These are phyloP conservation scores for Bipolaris oryzae DNA, from an alignment of 2,329 filamentous ascomycete species.

Conservation along the genomic window DNA sequence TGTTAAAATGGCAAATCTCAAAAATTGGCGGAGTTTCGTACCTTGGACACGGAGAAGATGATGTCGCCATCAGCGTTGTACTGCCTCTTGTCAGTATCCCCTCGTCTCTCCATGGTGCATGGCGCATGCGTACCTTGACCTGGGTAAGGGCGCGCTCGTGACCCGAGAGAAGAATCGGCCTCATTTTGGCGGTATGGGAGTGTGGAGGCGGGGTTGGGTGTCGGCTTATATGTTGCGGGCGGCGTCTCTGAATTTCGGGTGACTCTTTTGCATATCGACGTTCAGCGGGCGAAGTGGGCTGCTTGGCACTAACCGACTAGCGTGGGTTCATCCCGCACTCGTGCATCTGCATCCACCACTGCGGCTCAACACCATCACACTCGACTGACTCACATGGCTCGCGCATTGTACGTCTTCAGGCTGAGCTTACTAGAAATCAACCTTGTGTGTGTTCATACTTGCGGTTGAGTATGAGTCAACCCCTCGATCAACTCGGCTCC, in stretches of 20 bases:
- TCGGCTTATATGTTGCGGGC: constrained; percentile 29
- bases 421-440: background rate
- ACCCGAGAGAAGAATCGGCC: constrained; percentile 92
- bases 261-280: constrained; percentile 35
- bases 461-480: background rate
- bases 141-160: constrained; percentile 97
- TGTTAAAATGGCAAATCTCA: background rate
- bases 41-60: constrained; percentile 77
- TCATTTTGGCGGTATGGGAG: constrained; percentile 64
- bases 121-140: constrained; percentile 63
- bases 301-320: constrained; percentile 32
- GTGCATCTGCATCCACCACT: constrained; percentile 13
- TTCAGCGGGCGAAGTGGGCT: constrained; percentile 39
- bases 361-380: background rate
- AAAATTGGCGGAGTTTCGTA: background rate
- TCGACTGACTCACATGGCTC: background rate
- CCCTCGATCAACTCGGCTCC: background rate
- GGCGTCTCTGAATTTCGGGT: constrained; percentile 38
- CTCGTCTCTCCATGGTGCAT: background rate
- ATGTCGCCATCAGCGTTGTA: constrained; percentile 87
- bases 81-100: constrained; percentile 35
- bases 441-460: background rate
- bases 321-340: constrained; percentile 16
- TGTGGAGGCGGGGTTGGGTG: constrained; percentile 23
- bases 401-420: background rate